Evolutionary conservation across 345 rosid genomes (phyloP).

Genomic region (Syzygium jambos): DNA sequence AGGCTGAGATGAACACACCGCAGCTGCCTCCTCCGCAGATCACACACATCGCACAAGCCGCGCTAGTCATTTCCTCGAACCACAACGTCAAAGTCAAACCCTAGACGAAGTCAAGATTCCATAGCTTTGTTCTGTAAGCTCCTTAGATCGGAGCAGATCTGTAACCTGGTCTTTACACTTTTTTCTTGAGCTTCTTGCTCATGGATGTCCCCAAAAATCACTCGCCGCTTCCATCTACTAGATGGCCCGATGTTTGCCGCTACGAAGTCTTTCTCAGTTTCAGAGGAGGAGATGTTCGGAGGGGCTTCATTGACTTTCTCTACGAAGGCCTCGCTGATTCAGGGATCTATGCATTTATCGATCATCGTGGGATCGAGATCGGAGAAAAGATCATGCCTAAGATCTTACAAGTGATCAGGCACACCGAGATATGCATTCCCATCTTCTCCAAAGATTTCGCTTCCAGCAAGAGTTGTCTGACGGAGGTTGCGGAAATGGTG

Average conservation of each 20-base stretch:
- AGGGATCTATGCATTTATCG: background rate
- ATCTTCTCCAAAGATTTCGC: background rate
- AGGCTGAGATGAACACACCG: no score
- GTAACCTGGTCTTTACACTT: background rate
- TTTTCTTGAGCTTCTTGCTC: background rate
- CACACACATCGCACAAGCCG: no score
- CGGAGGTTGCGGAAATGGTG: no score
- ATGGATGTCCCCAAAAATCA: background rate
- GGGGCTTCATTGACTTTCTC: fast-evolving
- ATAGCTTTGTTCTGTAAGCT: no score
- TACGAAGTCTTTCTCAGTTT: background rate
- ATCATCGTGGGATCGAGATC: background rate
- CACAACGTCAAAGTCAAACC: no score
- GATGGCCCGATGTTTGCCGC: background rate
- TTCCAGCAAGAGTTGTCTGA: background rate
- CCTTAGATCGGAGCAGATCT: no score
- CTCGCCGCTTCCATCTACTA: background rate
- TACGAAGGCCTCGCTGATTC: fast-evolving
- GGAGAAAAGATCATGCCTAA: background rate
- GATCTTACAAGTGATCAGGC: background rate
- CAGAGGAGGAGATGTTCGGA: background rate
- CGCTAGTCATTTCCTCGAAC: no score
- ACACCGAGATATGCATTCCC: background rate
- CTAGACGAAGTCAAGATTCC: no score
- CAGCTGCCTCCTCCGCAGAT: no score